Base-by-base conservation (phyloP, 2,329 filamentous ascomycete genomes). In the Aaosphaeria pasadenensis region DNA sequence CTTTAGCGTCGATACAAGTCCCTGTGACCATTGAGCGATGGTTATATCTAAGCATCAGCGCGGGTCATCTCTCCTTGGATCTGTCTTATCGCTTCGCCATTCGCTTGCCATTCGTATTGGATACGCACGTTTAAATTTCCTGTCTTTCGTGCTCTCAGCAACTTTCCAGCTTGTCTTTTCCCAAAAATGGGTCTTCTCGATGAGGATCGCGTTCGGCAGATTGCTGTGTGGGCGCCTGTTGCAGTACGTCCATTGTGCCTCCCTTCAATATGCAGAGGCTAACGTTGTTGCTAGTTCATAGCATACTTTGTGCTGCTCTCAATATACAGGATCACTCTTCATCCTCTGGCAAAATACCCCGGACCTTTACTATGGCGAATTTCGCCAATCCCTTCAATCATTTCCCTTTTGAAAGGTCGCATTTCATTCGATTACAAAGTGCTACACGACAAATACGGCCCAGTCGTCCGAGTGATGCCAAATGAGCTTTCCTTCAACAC, bases 401-500 rank as follows among this genome's bases (percentile, higher is more conserved):
- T 63, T 39, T 60, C 60, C 1, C 58, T 66, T 30, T 53, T 64
- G 6, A 50, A 52, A 2, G 63, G 63, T 28, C 62, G 60, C 42
- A 63, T 65, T 9, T 52, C 58, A 30, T 65, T 64, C 45, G 60
- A 67, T 47, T 62, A 63, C 57, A 62, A 64, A 45, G 31, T 53
- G 7, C 49, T 56, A 1, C 66, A 69, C 48, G 61, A 67, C 46
- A 52, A 55, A n/a, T 69, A 67, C 35, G 66, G 65, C 13, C 62
- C 65, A 5, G 64, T 69, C 11, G 61, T 69, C 5, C 64, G 65
- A 43, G 56, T 67, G 13, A 64, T 62, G 59, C 63, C 64, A 35
- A 67, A 66, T 35, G 62, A 66, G 43, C 61, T 67, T 30, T 59
- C 57, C 11, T 67, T 66, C 49, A 64, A 60, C 48, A 71, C 61